These are phyloP conservation scores for Podospora comata DNA, from an alignment of 495 filamentous ascomycete genomes.

Conservation along the genomic window DNA sequence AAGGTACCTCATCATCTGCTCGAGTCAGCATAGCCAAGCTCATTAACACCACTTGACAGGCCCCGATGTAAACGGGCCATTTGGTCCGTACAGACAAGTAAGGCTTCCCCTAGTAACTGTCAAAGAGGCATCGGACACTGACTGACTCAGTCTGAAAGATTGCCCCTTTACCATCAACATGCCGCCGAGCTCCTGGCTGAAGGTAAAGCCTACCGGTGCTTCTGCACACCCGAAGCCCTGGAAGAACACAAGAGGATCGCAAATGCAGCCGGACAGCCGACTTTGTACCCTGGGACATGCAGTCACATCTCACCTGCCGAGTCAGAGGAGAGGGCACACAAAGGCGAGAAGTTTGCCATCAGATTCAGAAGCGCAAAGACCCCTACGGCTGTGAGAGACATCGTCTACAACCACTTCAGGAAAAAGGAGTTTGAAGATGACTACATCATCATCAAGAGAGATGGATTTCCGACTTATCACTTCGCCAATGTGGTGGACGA, in stretches of 20 bases:
- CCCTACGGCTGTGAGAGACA: conserved; percentile 59
- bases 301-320: conserved; percentile 59
- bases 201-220: conserved; percentile 86
- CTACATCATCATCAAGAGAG: conserved; percentile 82
- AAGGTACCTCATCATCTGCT: conserved; percentile 54
- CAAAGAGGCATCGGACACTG: background rate
- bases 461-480: conserved; percentile 92
- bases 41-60: conserved; percentile 47
- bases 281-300: conserved; percentile 77
- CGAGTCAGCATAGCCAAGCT: background rate
- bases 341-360: conserved; percentile 72
- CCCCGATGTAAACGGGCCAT: conserved; percentile 56
- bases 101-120: background rate
- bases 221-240: conserved; percentile 74
- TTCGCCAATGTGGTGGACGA: conserved; percentile 97
- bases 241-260: conserved; percentile 58
- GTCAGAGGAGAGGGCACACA: conserved; percentile 62
- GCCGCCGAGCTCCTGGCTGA: conserved; percentile 64
- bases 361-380: conserved; percentile 65
- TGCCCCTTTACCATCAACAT: conserved; percentile 67
- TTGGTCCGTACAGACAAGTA: background rate
- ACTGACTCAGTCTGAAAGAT: conserved; percentile 68
- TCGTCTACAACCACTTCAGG: conserved; percentile 68
- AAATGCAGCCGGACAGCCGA: conserved; percentile 56
- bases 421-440: conserved; percentile 40